These are phyloP conservation scores for Rhynchospora pubera DNA, from an alignment of 176 grass and related monocot genomes.

Conservation along the genomic window DNA sequence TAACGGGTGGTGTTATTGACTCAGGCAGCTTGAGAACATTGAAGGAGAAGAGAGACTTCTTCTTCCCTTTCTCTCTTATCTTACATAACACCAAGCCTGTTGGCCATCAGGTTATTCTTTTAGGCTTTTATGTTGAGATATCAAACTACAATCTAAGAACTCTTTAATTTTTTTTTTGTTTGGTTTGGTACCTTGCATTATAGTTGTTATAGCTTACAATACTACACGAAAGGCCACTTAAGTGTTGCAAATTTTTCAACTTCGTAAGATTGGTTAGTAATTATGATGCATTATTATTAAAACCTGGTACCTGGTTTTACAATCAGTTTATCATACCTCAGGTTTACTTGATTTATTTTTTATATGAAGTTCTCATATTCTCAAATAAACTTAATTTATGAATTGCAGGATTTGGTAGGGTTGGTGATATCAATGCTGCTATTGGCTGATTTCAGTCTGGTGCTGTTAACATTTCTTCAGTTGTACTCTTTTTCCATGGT, in stretches of 20 bases:
- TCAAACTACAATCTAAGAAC: neutral
- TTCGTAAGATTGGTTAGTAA: neutral
- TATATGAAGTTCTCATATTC: neutral
- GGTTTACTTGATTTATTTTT: neutral
- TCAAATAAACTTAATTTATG: no score
- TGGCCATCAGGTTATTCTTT: slow-evolving; percentile 69
- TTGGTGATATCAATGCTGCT: slow-evolving; percentile 91
- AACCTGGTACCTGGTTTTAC: neutral
- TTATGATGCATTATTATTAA: neutral
- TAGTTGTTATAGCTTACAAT: slow-evolving; percentile 21
- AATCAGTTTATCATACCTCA: neutral
- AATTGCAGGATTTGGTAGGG: slow-evolving; percentile 95
- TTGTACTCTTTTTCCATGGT: slow-evolving; percentile 93
- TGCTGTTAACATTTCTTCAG: slow-evolving; percentile 94
- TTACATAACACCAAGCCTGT: slow-evolving; percentile 93
- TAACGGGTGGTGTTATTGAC: slow-evolving; percentile 67
- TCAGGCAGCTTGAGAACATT: slow-evolving; percentile 62
- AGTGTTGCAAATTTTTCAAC: neutral
- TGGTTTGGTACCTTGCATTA: neutral
- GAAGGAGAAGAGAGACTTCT: slow-evolving; percentile 77
- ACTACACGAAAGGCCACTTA: slow-evolving; percentile 5
- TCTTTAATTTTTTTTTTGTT: neutral
- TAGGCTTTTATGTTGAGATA: neutral
- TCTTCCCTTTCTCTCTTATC: slow-evolving; percentile 92
- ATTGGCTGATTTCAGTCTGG: slow-evolving; percentile 92